Conservation (phyloP, 2,329 filamentous ascomycete species). For the Talaromyces sp. region DNA sequence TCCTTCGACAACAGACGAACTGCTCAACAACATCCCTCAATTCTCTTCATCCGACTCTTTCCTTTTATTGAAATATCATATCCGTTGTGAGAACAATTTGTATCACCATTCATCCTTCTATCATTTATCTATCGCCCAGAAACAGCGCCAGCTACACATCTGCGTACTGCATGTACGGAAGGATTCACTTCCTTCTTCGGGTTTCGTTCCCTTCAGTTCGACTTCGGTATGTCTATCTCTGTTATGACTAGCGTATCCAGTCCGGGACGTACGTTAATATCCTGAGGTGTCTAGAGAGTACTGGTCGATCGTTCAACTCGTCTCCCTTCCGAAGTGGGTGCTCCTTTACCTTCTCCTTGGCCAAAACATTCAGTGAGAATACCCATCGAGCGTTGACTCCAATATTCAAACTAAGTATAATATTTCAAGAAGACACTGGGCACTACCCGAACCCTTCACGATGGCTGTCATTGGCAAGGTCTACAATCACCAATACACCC, state of each 20-base stretch:
- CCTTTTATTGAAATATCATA: not conserved
- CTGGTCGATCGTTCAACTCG: slow-evolving; percentile 9
- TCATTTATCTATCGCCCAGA: not conserved
- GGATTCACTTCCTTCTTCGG: slow-evolving; percentile 17
- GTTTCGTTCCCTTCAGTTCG: slow-evolving; percentile 15
- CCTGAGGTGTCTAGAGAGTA: not conserved
- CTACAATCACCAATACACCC: not conserved
- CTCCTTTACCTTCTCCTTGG: slow-evolving; percentile 17
- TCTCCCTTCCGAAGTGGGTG: slow-evolving; percentile 19
- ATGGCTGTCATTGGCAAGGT: slow-evolving; percentile 12
- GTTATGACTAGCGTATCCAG: not conserved
- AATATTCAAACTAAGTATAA: not conserved
- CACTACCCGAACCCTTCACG: not conserved
- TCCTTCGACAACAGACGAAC: not conserved
- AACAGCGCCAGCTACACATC: not conserved
- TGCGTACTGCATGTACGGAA: slow-evolving; percentile 17
- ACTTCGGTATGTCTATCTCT: not conserved
- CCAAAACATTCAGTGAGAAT: slow-evolving; percentile 10
- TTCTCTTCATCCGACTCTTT: not conserved
- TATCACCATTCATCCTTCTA: not conserved
- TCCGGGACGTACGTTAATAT: not conserved
- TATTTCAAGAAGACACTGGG: slow-evolving; percentile 8
- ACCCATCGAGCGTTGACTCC: not conserved
- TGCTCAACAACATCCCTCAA: too few relatives aligned
- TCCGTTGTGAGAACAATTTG: not conserved